These are phyloP conservation scores for Citrus maxima DNA, from an alignment of 345 rosid genomes.

Conservation along the genomic window DNA sequence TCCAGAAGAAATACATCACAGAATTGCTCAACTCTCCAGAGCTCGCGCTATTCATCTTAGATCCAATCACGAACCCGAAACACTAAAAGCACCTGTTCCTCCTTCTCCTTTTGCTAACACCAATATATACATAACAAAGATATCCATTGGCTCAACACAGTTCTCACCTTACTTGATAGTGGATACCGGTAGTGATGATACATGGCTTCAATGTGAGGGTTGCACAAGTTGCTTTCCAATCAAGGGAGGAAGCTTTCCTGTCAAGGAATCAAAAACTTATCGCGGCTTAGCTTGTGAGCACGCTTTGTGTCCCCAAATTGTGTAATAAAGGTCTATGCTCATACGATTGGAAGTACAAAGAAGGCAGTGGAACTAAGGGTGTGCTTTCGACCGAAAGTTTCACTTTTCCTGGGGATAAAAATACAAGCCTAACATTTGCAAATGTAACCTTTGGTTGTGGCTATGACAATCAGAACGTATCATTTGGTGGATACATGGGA, in stretches of 20 bases:
- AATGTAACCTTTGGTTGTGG: not conserved
- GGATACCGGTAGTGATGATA: not conserved
- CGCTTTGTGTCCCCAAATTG: not conserved
- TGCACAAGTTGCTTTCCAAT: conserved; percentile 4
- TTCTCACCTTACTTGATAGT: not conserved
- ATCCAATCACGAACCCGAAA: too few relatives aligned
- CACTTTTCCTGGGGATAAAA: not conserved
- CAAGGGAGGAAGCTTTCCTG: not conserved
- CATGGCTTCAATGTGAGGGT: conserved; percentile 11
- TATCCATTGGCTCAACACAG: not conserved
- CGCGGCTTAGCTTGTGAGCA: not conserved
- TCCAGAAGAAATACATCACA: not conserved
- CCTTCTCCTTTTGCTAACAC: not conserved
- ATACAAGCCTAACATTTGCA: not conserved
- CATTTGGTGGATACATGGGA: not conserved
- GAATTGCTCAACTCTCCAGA: not conserved
- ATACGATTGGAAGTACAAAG: not conserved
- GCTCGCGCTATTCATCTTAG: not conserved
- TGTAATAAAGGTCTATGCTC: not conserved
- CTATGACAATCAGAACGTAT: not conserved
- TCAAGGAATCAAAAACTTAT: not conserved
- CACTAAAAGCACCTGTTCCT: not conserved
- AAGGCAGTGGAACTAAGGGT: not conserved
- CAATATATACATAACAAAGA: not conserved
- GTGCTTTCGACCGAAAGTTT: not conserved